Conservation (phyloP, 176 grass and related monocot species). For the Cenchrus fungigraminus region DNA sequence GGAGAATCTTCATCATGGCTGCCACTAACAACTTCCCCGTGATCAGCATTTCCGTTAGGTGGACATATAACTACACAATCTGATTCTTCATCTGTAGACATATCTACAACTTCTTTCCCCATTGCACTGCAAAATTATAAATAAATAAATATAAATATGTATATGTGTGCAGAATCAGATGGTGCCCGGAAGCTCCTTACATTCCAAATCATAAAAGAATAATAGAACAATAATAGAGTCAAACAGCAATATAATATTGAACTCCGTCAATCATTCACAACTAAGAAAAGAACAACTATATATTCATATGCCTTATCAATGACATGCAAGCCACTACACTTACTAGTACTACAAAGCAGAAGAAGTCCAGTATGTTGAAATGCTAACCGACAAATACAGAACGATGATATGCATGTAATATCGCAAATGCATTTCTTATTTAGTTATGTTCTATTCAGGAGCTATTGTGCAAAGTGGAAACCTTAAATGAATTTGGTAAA, state of each 20-base stretch:
- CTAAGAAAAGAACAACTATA: conserved; percentile 22
- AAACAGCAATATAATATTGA: conserved; percentile 32
- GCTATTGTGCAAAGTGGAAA: neutral
- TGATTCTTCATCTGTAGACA: conserved; percentile 67
- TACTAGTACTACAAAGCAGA: conserved; percentile 10
- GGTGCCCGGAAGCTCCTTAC: conserved; percentile 6
- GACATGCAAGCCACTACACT: conserved; percentile 51
- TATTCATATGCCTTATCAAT: conserved; percentile 37
- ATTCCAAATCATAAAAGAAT: conserved; percentile 31
- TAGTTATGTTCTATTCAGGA: neutral
- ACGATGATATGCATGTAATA: neutral
- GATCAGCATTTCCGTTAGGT: conserved; percentile 46
- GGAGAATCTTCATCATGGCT: conserved; percentile 65
- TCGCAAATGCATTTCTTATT: neutral
- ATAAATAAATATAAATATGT: conserved; percentile 37
- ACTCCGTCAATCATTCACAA: conserved; percentile 2
- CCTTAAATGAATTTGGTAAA: conserved; percentile 24
- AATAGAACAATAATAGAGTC: conserved; percentile 42
- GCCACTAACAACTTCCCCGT: conserved; percentile 44
- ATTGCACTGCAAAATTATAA: conserved; percentile 58
- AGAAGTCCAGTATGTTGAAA: conserved; percentile 23
- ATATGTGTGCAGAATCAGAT: conserved; percentile 14
- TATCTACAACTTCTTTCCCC: conserved; percentile 58
- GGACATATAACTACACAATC: conserved; percentile 55
- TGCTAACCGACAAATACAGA: conserved; percentile 12